A percentile compares a stretch with the other conserved stretches of the same genome.
Evolutionary conservation across 108 stramenopile genomes (phyloP).

Genomic region (Nannochloropsis granulata): DNA sequence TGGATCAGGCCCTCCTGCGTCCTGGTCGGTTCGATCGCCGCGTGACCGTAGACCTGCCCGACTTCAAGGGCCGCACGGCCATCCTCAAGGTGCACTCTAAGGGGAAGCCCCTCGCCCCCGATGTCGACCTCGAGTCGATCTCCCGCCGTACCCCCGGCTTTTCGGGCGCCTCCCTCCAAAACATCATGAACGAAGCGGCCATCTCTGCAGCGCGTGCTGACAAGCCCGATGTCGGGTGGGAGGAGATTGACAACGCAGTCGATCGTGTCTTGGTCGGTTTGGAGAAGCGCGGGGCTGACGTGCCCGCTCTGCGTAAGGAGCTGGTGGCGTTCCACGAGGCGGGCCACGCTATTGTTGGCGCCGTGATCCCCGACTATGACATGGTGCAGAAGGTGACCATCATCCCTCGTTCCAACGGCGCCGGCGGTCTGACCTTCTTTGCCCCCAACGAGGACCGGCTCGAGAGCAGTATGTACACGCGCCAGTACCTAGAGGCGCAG

Average conservation of each 20-base stretch:
- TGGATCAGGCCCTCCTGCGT: slow-evolving; percentile 84
- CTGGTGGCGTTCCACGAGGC: slow-evolving; percentile 91
- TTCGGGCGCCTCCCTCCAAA: slow-evolving; percentile 39
- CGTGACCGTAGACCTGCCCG: slow-evolving; percentile 41
- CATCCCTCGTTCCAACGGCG: slow-evolving; percentile 69
- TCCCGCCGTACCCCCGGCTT: slow-evolving; percentile 42
- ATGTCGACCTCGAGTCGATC: slow-evolving; percentile 42
- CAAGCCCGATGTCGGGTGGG: slow-evolving; percentile 26
- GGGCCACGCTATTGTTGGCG: slow-evolving; percentile 84
- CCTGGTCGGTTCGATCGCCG: slow-evolving; percentile 87
- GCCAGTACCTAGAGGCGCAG: slow-evolving; percentile 61
- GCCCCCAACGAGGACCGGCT: slow-evolving; percentile 71
- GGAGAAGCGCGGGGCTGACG: slow-evolving; percentile 30
- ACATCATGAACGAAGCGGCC: slow-evolving; percentile 44
- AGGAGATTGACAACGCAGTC: slow-evolving; percentile 38
- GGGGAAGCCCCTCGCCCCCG: slow-evolving; percentile 36
- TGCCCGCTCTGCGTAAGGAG: not conserved
- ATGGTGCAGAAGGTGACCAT: slow-evolving; percentile 75
- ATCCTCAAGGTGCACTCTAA: slow-evolving; percentile 43
- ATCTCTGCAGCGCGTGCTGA: slow-evolving; percentile 36
- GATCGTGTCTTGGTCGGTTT: slow-evolving; percentile 40
- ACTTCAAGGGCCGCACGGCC: slow-evolving; percentile 33
- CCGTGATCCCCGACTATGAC: slow-evolving; percentile 39
- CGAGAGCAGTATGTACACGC: slow-evolving; percentile 74
- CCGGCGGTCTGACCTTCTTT: slow-evolving; percentile 76